A percentile compares a stretch with the other conserved stretches of the same genome.
These are phyloP conservation scores for Persicaria maculosa DNA, from an alignment of 148 eudicot genomes.

Conservation along the genomic window DNA sequence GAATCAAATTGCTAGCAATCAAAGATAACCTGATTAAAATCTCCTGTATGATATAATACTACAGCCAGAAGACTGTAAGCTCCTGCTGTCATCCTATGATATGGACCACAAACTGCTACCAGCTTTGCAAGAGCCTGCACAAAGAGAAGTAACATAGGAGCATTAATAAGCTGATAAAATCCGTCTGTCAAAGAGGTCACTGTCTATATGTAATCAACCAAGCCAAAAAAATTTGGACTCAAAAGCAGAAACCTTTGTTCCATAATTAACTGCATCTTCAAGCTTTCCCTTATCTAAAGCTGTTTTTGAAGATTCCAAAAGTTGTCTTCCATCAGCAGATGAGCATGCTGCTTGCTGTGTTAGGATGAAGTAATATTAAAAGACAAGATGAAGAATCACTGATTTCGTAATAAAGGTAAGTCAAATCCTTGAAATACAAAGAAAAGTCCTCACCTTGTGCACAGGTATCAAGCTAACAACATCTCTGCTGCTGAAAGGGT, in stretches of 20 bases:
- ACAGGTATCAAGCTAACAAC: constrained; percentile 86
- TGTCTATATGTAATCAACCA: background rate
- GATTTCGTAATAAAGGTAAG: constrained; percentile 9
- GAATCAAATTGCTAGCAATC: background rate
- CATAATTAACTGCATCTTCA: constrained; percentile 98
- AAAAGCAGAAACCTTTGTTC: constrained; percentile 70
- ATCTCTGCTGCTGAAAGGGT: constrained; percentile 73
- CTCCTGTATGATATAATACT: constrained; percentile 97
- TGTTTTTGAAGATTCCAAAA: constrained; percentile 94
- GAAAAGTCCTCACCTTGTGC: constrained; percentile 67
- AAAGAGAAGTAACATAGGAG: background rate
- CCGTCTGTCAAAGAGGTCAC: background rate
- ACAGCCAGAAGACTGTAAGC: constrained; percentile 99
- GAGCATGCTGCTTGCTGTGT: constrained; percentile 99
- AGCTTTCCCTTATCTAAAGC: constrained; percentile 99
- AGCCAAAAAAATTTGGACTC: background rate
- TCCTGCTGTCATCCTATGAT: constrained; percentile 99
- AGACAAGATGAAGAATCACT: constrained; percentile 7
- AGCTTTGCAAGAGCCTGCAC: constrained; percentile 94
- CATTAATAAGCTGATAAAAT: background rate
- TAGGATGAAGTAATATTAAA: background rate
- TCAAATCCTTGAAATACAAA: background rate
- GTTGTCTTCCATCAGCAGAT: constrained; percentile 98
- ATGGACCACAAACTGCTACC: constrained; percentile 98
- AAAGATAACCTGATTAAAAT: constrained; percentile 82